Base-by-base conservation (phyloP, 2,329 filamentous ascomycete genomes). In the Aspergillus amoenus region DNA sequence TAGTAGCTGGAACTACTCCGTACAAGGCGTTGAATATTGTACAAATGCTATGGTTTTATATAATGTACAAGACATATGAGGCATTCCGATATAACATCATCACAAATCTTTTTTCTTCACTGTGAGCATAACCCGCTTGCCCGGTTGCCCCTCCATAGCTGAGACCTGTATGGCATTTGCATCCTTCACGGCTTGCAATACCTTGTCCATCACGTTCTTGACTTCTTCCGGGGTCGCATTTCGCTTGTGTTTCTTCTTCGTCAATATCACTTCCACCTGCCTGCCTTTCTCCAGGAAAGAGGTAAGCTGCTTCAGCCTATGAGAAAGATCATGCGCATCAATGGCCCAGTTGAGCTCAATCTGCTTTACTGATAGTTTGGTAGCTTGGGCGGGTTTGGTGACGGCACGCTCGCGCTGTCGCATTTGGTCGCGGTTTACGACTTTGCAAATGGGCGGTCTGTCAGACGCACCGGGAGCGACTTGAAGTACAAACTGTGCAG, bases 291-390 rank as follows among this genome's bases (percentile, higher is more conserved):
- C 77, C 69, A 97, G 70, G 70, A 96, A 96, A 53, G 77, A 80
- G 60, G 76, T 76, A 66, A 93, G 72, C 76, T 86, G 84, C 67
- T 83, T 83, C 72, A 94, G 71, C 69, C 88, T 84, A 71, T 90
- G 87, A n/a, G 76, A 76, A 52, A 96, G 73, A 77, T 97, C 93
- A 69, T 93, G 84, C 12, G 74, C 69, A 59, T 86, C 87, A 67
- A 96, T 95, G 34, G 88, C 87, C 93, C 93, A 97, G 73, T 91
- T 93, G 66, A 97, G 66, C 76, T 97, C 93, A n/a, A 97, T 73
- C 69, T 88, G 88, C 77, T 97, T 97, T 15, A 74, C 70, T 64
- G 68, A 71, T 59, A 62, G 73, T 71, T 60, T 76, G 68, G 65
- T 66, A 64, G 77, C 52, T 71, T 76, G 62, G 70, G 78, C 65